Conservation (phyloP, 208 protist genomes). For the Acanthamoeba healyi region DNA sequence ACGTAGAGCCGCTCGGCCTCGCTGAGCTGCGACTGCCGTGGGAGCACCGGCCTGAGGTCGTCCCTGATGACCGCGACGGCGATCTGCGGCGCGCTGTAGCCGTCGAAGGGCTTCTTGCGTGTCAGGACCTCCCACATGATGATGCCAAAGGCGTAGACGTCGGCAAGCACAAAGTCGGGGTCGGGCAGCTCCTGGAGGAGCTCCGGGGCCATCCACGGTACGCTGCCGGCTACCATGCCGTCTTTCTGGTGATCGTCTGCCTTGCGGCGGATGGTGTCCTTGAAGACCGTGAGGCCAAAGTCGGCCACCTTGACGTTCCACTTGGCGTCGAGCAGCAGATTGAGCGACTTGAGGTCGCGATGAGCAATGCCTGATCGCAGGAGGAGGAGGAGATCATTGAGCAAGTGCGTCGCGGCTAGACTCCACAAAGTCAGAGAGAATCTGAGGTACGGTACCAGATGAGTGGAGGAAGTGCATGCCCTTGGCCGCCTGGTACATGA, state of each 20-base stretch:
- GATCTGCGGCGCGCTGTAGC: neutral
- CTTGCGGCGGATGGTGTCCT: neutral
- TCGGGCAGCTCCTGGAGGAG: constrained; percentile 13
- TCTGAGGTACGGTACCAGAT: neutral
- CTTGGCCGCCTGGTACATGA: constrained; percentile 39
- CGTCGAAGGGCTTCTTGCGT: neutral
- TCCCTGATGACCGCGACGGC: neutral
- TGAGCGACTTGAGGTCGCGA: constrained; percentile 19
- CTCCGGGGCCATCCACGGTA: constrained; percentile 13
- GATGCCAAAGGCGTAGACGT: constrained; percentile 1
- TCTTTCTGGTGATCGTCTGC: neutral
- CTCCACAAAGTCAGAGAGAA: neutral
- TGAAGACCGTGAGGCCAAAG: constrained; percentile 33
- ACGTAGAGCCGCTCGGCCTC: constrained; percentile 15
- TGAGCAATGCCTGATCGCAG: neutral
- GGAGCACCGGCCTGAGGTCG: constrained; percentile 7
- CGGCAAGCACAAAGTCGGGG: constrained; percentile 16
- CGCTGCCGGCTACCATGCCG: neutral
- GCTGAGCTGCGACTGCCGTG: neutral
- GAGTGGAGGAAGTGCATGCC: constrained; percentile 62
- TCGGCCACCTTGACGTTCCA: constrained; percentile 46
- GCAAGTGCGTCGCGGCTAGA: neutral
- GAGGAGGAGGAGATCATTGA: neutral
- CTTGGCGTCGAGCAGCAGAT: neutral
- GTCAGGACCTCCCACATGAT: constrained; percentile 33